A percentile compares a stretch with the other conserved stretches of the same genome.
Evolutionary conservation across 2,329 filamentous ascomycete genomes (phyloP).

Genomic region (Orbilia brochopaga): DNA sequence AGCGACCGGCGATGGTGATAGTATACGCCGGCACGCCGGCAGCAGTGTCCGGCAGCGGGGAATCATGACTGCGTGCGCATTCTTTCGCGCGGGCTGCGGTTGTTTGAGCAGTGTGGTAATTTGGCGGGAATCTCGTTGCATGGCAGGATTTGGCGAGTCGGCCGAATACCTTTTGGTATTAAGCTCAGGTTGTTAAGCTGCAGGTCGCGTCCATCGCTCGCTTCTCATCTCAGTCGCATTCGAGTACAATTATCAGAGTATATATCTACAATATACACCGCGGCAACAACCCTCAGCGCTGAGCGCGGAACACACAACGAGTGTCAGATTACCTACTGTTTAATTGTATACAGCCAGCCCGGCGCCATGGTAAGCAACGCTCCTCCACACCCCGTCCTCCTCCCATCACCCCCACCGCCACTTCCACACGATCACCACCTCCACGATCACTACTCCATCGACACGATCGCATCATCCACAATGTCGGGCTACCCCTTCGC

Average conservation of each 20-base stretch:
- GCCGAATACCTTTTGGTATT: not conserved
- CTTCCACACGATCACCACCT: not conserved
- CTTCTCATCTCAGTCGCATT: not conserved
- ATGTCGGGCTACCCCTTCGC: not conserved
- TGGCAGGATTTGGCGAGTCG: conserved; percentile 17
- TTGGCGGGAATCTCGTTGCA: conserved; percentile 1
- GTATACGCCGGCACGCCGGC: conserved; percentile 1
- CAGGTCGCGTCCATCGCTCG: conserved; percentile 12
- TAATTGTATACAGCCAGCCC: not conserved
- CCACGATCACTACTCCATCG: not conserved
- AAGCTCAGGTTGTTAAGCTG: no score
- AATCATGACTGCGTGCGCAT: conserved; percentile 33
- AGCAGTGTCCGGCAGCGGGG: conserved; percentile 5
- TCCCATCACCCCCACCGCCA: not conserved
- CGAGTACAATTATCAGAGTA: no score
- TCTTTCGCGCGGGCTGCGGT: conserved; percentile 18
- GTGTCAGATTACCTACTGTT: no score
- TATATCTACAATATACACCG: no score
- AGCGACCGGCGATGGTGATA: not conserved
- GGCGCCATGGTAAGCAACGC: conserved; percentile 13
- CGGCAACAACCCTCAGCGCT: no score
- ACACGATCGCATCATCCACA: not conserved
- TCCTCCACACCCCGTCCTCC: no score
- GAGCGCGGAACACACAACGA: no score
- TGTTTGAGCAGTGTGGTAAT: not conserved